Percentiles rank a stretch among this genome's conserved stretches.
phyloP scores from a whole-genome alignment of 2,329 filamentous ascomycete species.

The Exophiala oligosperma region DNA sequence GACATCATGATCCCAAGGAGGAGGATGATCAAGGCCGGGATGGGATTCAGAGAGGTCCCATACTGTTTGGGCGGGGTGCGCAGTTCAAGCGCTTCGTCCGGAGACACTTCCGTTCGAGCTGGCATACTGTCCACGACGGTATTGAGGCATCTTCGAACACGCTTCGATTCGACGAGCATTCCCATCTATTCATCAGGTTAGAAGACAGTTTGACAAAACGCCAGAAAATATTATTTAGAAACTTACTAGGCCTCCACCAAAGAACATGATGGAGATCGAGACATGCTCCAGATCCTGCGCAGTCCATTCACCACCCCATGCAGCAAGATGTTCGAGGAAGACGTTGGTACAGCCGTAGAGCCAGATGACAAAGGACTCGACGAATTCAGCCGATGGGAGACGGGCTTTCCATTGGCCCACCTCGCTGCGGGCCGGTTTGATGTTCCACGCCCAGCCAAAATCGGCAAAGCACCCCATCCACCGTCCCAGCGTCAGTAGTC shows the following conservation, averaged over 20 bases:
- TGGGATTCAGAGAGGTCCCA: slow-evolving; percentile 77
- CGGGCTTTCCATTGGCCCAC: slow-evolving; percentile 61
- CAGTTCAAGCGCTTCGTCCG: slow-evolving; percentile 39
- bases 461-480: slow-evolving; percentile 91
- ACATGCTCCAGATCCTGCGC: slow-evolving; percentile 85
- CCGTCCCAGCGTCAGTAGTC: slow-evolving; percentile 79
- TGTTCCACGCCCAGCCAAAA: slow-evolving; percentile 93
- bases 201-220: background rate
- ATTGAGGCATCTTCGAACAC: slow-evolving; percentile 61
- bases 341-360: slow-evolving; percentile 87
- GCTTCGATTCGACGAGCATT: slow-evolving; percentile 78
- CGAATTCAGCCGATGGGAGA: slow-evolving; percentile 78
- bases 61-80: slow-evolving; percentile 67
- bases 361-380: slow-evolving; percentile 87
- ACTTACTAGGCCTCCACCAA: slow-evolving; percentile 79
- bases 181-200: slow-evolving; percentile 56
- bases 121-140: slow-evolving; percentile 46
- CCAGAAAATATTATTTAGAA: background rate
- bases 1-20: slow-evolving; percentile 93
- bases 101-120: slow-evolving; percentile 33
- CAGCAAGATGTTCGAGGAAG: slow-evolving; percentile 84
- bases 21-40: slow-evolving; percentile 83
- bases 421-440: slow-evolving; percentile 62
- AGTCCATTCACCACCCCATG: slow-evolving; percentile 70
- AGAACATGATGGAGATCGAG: slow-evolving; percentile 90